Conservation (phyloP, 2,329 filamentous ascomycete genomes). For the Colletotrichum truncatum region DNA sequence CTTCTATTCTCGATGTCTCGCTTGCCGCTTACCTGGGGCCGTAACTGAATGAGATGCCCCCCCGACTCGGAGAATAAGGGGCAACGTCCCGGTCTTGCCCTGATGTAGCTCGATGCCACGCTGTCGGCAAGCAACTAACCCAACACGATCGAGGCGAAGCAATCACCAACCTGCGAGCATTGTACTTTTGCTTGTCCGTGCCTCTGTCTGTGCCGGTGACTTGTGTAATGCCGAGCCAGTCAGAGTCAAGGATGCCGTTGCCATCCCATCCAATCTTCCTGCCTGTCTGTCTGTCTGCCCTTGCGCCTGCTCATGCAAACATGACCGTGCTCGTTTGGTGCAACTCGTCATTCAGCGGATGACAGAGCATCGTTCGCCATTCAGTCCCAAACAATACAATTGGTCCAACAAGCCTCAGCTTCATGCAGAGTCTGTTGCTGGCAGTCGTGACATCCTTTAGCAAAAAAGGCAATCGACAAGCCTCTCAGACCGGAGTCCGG, state of each 20-base stretch:
- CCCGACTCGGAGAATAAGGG: slow-evolving; percentile 7
- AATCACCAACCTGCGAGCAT: slow-evolving; percentile 23
- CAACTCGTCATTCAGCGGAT: slow-evolving; percentile 20
- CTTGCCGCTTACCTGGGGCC: not conserved
- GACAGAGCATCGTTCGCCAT: slow-evolving; percentile 19
- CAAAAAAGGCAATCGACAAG: not conserved
- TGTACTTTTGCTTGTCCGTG: slow-evolving; percentile 22
- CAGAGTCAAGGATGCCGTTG: slow-evolving; percentile 9
- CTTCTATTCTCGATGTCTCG: slow-evolving; percentile 16
- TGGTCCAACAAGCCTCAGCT: slow-evolving; percentile 20
- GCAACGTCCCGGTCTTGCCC: slow-evolving; percentile 5
- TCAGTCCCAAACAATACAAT: slow-evolving; percentile 13
- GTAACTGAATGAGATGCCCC: slow-evolving; percentile 1
- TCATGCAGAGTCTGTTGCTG: not conserved
- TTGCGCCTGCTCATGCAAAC: slow-evolving; percentile 18
- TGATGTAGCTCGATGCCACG: slow-evolving; percentile 11
- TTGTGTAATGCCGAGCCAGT: slow-evolving; percentile 17
- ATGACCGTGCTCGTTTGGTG: slow-evolving; percentile 10
- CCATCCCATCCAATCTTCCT: slow-evolving; percentile 14
- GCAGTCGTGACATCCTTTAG: slow-evolving; percentile 4
- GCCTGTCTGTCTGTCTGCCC: not conserved
- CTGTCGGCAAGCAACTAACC: slow-evolving; percentile 19
- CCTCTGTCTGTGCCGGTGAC: slow-evolving; percentile 20
- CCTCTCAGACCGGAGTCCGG: slow-evolving; percentile 1
- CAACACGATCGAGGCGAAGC: slow-evolving; percentile 31